These are phyloP conservation scores for Phyllostachys edulis DNA, from an alignment of 176 grass and related monocot species.

Conservation along the genomic window DNA sequence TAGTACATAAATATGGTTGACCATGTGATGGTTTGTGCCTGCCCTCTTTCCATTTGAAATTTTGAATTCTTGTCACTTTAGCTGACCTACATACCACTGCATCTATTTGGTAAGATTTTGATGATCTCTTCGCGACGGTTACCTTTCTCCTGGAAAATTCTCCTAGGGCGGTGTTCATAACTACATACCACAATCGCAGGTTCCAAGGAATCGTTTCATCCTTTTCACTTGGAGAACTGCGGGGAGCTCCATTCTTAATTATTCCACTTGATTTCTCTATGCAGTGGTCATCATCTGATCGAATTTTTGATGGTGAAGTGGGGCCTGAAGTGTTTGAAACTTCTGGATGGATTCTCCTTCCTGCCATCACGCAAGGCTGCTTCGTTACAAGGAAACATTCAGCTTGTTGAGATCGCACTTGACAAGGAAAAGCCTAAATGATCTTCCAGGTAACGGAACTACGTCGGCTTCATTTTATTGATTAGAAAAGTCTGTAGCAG, in stretches of 20 bases:
- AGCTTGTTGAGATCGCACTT: constrained; percentile 67
- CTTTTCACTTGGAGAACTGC: neutral
- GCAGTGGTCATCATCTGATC: constrained; percentile 83
- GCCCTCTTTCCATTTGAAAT: neutral
- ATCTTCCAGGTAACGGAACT: neutral
- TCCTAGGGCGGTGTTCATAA: constrained; percentile 64
- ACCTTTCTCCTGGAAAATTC: constrained; percentile 67
- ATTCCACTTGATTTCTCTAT: neutral
- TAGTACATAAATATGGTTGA: neutral
- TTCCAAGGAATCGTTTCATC: constrained; percentile 22
- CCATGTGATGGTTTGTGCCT: neutral
- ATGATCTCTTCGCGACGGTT: constrained; percentile 65
- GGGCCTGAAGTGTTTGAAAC: constrained; percentile 74
- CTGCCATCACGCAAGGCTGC: constrained; percentile 66
- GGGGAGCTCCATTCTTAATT: neutral
- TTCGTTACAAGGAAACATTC: constrained; percentile 69
- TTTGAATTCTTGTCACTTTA: neutral
- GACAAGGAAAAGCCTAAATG: constrained; percentile 36
- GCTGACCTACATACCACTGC: neutral
- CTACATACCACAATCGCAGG: constrained; percentile 88
- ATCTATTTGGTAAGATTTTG: constrained; percentile 60
- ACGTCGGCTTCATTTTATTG: neutral
- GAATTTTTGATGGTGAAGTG: constrained; percentile 95
- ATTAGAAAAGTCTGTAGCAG: neutral
- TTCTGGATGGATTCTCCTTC: constrained; percentile 78